Evolutionary conservation across 345 rosid species (phyloP).

Genomic region (Eucalyptus polyanthemos): DNA sequence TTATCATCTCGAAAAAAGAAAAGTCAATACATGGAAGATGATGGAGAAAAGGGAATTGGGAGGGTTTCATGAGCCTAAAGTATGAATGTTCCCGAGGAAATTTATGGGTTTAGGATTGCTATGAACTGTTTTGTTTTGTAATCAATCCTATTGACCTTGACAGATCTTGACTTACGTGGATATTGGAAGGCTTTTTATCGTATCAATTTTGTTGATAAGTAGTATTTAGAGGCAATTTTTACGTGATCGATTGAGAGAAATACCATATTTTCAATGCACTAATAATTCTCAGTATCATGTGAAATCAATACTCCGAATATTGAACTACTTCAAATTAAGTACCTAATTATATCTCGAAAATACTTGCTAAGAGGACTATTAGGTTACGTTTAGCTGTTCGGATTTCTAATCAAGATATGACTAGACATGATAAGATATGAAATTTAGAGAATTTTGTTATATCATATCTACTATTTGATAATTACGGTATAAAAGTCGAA

Average conservation of each 20-base stretch:
- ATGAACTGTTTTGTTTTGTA: background rate
- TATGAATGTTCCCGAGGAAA: background rate
- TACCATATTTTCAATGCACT: background rate
- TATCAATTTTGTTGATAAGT: background rate
- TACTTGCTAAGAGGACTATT: background rate
- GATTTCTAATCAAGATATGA: fast-evolving
- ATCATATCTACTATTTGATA: fast-evolving
- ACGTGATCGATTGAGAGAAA: background rate
- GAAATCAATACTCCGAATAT: background rate
- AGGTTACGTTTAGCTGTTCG: fast-evolving
- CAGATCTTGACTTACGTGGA: background rate
- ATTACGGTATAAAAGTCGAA: fast-evolving
- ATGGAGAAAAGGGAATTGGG: background rate
- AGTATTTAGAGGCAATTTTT: background rate
- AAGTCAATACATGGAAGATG: background rate
- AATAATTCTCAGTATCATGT: background rate
- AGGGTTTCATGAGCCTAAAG: background rate
- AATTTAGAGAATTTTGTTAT: fast-evolving
- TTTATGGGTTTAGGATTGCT: background rate
- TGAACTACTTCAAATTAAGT: background rate
- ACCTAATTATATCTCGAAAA: background rate
- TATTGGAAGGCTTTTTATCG: background rate
- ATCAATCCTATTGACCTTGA: background rate
- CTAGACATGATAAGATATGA: fast-evolving
- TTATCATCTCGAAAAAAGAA: background rate